Conservation (phyloP, 2,329 filamentous ascomycete genomes). For the Aspergillus pseudotamarii region DNA sequence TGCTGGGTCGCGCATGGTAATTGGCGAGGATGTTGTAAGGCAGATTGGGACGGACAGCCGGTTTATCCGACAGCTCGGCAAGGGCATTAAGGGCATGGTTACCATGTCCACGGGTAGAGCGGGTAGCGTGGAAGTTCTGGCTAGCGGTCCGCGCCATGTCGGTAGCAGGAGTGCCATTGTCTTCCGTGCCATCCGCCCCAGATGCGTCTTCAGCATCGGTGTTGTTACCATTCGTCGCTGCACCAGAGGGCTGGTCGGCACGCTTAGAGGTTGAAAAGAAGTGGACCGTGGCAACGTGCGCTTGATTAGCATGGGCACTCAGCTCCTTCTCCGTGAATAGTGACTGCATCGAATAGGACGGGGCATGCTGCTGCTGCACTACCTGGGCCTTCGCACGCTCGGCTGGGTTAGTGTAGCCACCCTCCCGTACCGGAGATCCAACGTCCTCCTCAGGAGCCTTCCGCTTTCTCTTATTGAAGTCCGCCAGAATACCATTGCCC, state of each 20-base stretch:
- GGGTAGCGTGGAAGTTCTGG: constrained; percentile 60
- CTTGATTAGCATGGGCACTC: constrained; percentile 62
- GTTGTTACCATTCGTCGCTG: constrained; percentile 43
- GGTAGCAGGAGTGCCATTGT: constrained; percentile 46
- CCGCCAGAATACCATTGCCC: constrained; percentile 49
- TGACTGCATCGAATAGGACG: constrained; percentile 64
- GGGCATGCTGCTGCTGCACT: constrained; percentile 60
- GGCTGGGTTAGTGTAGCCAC: constrained; percentile 49
- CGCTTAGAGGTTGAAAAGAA: constrained; percentile 61
- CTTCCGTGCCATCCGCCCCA: constrained; percentile 41
- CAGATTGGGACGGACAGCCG: constrained; percentile 47
- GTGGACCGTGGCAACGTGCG: constrained; percentile 60
- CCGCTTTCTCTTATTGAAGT: constrained; percentile 60
- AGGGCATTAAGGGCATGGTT: constrained; percentile 58
- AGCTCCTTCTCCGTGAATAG: constrained; percentile 70
- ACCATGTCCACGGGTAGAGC: constrained; percentile 54
- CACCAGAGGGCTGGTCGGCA: constrained; percentile 43
- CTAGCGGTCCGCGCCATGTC: constrained; percentile 66
- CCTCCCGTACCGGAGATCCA: constrained; percentile 59
- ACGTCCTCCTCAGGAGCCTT: constrained; percentile 61
- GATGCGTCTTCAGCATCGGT: constrained; percentile 44
- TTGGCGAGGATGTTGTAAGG: constrained; percentile 51
- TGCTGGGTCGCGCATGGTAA: constrained; percentile 48
- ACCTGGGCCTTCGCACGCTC: constrained; percentile 58
- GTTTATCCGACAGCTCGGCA: constrained; percentile 57